These are phyloP conservation scores for Rhexocercosporidium sp. DNA, from an alignment of 2,329 filamentous ascomycete species.

Conservation along the genomic window DNA sequence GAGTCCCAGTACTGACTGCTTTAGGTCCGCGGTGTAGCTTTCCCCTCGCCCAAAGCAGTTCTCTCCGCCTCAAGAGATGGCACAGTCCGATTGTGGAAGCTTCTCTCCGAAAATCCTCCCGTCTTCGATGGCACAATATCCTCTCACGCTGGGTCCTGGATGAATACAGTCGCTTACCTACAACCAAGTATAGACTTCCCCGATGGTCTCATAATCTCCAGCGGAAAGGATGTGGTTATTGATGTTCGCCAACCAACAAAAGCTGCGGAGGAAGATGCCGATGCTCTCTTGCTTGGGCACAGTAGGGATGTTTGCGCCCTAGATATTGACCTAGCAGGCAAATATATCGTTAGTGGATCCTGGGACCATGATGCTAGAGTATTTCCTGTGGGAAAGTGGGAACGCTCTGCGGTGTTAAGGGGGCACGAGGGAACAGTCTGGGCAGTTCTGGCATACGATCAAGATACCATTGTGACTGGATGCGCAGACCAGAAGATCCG, in stretches of 20 bases:
- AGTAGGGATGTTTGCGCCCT: constrained; percentile 86
- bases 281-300: constrained; percentile 86
- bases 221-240: constrained; percentile 90
- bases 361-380: constrained; percentile 91
- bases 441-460: constrained; percentile 86
- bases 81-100: constrained; percentile 86
- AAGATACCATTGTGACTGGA: constrained; percentile 82
- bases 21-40: constrained; percentile 86
- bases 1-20: constrained; percentile 1
- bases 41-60: constrained; percentile 73
- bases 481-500: constrained; percentile 91
- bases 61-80: constrained; percentile 91
- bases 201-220: constrained; percentile 83
- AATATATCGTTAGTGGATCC: constrained; percentile 84
- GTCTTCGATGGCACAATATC: constrained; percentile 79
- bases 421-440: constrained; percentile 86
- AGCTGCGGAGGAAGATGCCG: constrained; percentile 74
- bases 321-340: constrained; percentile 74
- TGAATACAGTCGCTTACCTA: constrained; percentile 83
- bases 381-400: constrained; percentile 88
- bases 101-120: constrained; percentile 67
- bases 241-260: constrained; percentile 80
- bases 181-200: constrained; percentile 69
- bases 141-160: constrained; percentile 80
- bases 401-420: constrained; percentile 70